These are phyloP conservation scores for Cercospora zeae-maydis DNA, from an alignment of 2,329 filamentous ascomycete genomes.

Conservation along the genomic window DNA sequence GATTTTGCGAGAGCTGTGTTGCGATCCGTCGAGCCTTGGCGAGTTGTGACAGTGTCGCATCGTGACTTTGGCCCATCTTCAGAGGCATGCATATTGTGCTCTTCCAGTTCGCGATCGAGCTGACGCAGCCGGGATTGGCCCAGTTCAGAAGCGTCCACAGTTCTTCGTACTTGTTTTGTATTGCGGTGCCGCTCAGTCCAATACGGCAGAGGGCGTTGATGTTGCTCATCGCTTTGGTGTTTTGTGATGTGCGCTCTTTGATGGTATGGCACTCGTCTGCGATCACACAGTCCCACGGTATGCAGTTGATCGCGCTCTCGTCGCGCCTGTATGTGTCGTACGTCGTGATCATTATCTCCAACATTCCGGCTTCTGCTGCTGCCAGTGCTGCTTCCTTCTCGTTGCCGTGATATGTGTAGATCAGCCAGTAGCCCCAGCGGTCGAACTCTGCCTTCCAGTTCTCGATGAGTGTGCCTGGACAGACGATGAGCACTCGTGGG, in stretches of 20 bases:
- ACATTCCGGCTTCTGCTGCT: slow-evolving; percentile 68
- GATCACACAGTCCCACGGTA: slow-evolving; percentile 90
- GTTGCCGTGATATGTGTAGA: slow-evolving; percentile 73
- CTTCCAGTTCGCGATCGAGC: slow-evolving; percentile 71
- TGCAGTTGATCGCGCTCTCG: slow-evolving; percentile 71
- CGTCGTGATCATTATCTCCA: slow-evolving; percentile 92
- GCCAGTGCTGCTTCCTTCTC: slow-evolving; percentile 50
- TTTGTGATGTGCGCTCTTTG: slow-evolving; percentile 74
- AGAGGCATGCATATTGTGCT: slow-evolving; percentile 73
- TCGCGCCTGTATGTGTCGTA: slow-evolving; percentile 83
- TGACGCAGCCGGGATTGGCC: slow-evolving; percentile 78
- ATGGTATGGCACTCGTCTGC: slow-evolving; percentile 91
- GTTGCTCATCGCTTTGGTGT: slow-evolving; percentile 81
- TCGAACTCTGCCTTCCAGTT: slow-evolving; percentile 88
- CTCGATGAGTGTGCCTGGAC: slow-evolving; percentile 78
- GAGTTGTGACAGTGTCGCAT: slow-evolving; percentile 79
- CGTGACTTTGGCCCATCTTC: slow-evolving; percentile 84
- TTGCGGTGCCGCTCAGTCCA: slow-evolving; percentile 89
- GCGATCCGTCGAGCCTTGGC: slow-evolving; percentile 78
- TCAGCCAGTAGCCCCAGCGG: slow-evolving; percentile 94
- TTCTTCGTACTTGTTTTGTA: slow-evolving; percentile 97
- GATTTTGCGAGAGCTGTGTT: slow-evolving; percentile 76
- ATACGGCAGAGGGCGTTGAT: slow-evolving; percentile 90
- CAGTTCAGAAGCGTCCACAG: slow-evolving; percentile 95
- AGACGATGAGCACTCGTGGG: slow-evolving; percentile 77